Percentiles rank a stretch among this genome's conserved stretches.
These are phyloP conservation scores for Fomitopsis schrenkii DNA, from an alignment of 1,284 basidiomycete species.

Conservation along the genomic window DNA sequence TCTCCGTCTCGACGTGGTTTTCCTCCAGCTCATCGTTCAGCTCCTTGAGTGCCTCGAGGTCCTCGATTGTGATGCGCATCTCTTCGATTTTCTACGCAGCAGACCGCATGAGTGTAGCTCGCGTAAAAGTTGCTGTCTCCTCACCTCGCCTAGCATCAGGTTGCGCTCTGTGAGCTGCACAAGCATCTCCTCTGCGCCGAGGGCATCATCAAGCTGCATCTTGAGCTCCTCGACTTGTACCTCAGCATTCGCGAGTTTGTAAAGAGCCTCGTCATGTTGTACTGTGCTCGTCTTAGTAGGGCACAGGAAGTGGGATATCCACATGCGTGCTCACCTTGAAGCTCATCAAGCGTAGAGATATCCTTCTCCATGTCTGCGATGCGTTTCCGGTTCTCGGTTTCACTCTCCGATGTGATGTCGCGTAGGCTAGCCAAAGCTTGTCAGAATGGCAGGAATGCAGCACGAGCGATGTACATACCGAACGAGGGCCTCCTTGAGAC, in stretches of 20 bases:
- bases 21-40: slow-evolving; percentile 98
- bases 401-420: slow-evolving; percentile 85
- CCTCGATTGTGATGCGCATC: slow-evolving; percentile 93
- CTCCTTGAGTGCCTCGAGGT: slow-evolving; percentile 93
- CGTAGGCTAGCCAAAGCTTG: slow-evolving; percentile 53
- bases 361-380: slow-evolving; percentile 92
- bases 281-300: slow-evolving; percentile 36
- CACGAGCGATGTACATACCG: slow-evolving; percentile 41
- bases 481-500: slow-evolving; percentile 91
- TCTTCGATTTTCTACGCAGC: slow-evolving; percentile 85
- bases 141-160: slow-evolving; percentile 82
- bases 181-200: slow-evolving; percentile 94
- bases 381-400: slow-evolving; percentile 78
- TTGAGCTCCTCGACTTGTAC: slow-evolving; percentile 93
- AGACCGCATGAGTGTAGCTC: neutral
- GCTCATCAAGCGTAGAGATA: slow-evolving; percentile 61
- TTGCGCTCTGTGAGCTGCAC: slow-evolving; percentile 96
- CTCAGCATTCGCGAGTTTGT: slow-evolving; percentile 83
- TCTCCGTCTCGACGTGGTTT: slow-evolving; percentile 93
- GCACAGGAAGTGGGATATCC: neutral
- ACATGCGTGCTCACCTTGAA: slow-evolving; percentile 50
- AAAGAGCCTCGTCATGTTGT: slow-evolving; percentile 75
- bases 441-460: neutral
- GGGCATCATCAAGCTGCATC: slow-evolving; percentile 89
- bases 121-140: slow-evolving; percentile 5